Evolutionary conservation across 108 stramenopile genomes (phyloP), one percentile per base, ranked within the genome.

Genomic region (Pseudonitzschia pungens): DNA sequence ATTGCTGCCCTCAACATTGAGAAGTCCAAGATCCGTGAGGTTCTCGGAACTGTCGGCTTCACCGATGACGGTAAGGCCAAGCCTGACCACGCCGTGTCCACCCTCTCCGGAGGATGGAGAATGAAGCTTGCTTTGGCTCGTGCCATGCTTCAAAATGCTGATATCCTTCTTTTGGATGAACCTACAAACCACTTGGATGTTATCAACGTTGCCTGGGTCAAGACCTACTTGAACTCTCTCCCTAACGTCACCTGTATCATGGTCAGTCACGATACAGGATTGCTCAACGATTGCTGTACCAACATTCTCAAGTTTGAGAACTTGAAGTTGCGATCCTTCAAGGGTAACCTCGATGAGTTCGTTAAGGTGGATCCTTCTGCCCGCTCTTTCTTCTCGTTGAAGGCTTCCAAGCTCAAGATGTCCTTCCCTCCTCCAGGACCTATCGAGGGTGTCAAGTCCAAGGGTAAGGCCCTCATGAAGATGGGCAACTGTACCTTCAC

Each of bases 121-220:
- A 98, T 99, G 99, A 99, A 99, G 91, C 94, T 99, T 40, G 98
- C 99, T 59, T 89, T 98, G 74, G 96, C 97, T 20, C 90, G 97
- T 74, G 97, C 97, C 51, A 99, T 98, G 99, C 96, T 99, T 85
- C 97, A 97, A 71, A 91, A 93, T 75, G 97, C 99, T 7, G 99
- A 99, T 85, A 98, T 99, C 78, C 88, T 99, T 44, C 42, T 79
- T 7, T 56, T 85, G 65, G 99, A 99, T 83, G 99, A 99, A 80
- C 99, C 99, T 51, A 99, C 99, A 44, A 98, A 98, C 79, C 99
- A 99, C 84, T 83, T 98, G 67, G 99, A 99, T 83, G 99, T 99
- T 53, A 98, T 98, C 86, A 99, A 99, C 82, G 98, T 99, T 65
- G 97, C 97, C 26, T 99, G 99, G 99, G 97, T 99, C 55, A 98